phyloP scores from a whole-genome alignment of 768 basidiomycete species.

The Cytidiella melzeri region DNA sequence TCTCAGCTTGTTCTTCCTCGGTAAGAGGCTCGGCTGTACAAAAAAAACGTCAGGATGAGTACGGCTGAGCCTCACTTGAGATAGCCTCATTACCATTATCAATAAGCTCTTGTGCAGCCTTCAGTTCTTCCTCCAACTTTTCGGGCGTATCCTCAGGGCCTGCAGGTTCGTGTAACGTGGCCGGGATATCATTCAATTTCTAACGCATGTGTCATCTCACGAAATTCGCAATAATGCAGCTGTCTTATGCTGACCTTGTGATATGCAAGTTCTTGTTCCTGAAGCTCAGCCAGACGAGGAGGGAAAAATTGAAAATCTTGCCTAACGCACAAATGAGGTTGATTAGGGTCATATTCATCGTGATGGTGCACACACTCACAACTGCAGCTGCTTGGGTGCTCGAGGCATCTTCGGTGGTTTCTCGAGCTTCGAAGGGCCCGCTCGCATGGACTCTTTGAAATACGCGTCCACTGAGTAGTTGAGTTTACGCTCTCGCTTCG shows the following conservation, averaged over 20 bases:
- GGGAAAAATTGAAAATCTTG: constrained; percentile 99
- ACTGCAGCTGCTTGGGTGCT: constrained; percentile 81
- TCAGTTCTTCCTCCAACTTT: constrained; percentile 74
- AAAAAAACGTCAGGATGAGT: too few relatives aligned
- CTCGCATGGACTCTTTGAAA: constrained; percentile 87
- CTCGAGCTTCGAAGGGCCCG: constrained; percentile 69
- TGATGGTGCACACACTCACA: constrained; percentile 41
- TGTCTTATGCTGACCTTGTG: constrained; percentile 61
- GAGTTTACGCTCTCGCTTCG: constrained; percentile 89
- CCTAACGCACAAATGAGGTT: constrained; percentile 31
- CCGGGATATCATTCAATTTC: constrained; percentile 63
- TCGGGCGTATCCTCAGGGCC: constrained; percentile 78
- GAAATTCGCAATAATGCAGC: neutral
- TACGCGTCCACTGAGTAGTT: constrained; percentile 96
- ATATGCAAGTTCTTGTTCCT: constrained; percentile 81
- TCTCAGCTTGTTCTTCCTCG: constrained; percentile 78
- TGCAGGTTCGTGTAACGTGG: constrained; percentile 56
- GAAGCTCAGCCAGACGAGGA: constrained; percentile 67
- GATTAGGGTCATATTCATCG: neutral
- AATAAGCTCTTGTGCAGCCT: constrained; percentile 78
- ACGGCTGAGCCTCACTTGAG: too few relatives aligned
- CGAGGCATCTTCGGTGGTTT: constrained; percentile 80
- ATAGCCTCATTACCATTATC: constrained; percentile 82
- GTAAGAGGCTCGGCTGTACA: constrained; percentile 82
- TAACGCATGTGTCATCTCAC: constrained; percentile 20